Base-by-base conservation (phyloP, 306 rosid genomes). In the Acacia melanoxylon region DNA sequence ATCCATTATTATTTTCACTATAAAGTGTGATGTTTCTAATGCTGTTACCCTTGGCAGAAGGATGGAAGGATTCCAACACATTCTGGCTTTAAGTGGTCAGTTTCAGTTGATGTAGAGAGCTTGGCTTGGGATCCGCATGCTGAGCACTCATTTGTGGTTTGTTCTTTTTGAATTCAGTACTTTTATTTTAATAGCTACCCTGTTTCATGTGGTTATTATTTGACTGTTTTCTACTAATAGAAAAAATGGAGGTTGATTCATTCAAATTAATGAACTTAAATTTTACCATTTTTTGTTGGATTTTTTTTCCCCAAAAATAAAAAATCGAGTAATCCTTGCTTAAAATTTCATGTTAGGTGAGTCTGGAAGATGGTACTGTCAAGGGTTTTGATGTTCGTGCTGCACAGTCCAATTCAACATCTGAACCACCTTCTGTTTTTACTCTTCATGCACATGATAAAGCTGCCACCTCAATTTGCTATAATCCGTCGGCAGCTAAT, bases 381-480 rank as follows among this genome's bases (percentile, higher is more conserved):
- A 83, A 95, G 84, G 89, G 98, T 74, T 95, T 91, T 76, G 99
- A 95, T 87, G 85, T 95, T 70, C 92, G 98, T 74, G 81, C 89
- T 22, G 95, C 93, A 67, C 78, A 82, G 72, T 80, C 97, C 49
- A 84, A 87, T 71, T 75, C 90, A 56, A 27, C 88, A 58, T 86
- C 90, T 24, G 93, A 89, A 74, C 80, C 82, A 14, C 84, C 86
- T 81, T 86, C 97, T 37, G 87, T 89, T 81, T 95, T 91, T 83
- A 93, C 98, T 59, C 89, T 95, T 74, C 97, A 95, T 90, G 99
- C 99, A 44, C 98, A 95, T n/a, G 97, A 95, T 79, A 89, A 93
- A 89, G 87, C 93, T 83, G 95, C 91, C 46, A 82, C 94, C 83
- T 72, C 95, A 54, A 81, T 95, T n/a, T 88, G 93, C 71, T 95